phyloP scores from a whole-genome alignment of 75 land plant species.

The Pseudotsuga menziesii region DNA sequence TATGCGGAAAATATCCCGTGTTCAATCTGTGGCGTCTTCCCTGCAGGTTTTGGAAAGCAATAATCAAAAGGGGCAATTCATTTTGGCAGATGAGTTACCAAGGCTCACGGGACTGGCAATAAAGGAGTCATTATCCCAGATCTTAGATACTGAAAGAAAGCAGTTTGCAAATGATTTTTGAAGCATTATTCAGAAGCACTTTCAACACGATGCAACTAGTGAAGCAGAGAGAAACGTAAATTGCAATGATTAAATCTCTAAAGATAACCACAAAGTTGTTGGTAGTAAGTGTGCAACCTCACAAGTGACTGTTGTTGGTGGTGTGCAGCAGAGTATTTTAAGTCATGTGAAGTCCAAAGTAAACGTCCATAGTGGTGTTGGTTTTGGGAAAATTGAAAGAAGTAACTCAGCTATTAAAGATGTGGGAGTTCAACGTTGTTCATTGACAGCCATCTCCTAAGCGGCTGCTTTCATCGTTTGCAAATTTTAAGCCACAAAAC shows the following conservation, averaged over 20 bases:
- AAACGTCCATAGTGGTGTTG: not conserved
- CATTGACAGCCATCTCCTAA: too few relatives aligned
- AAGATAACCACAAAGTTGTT: not conserved
- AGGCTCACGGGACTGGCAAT: not conserved
- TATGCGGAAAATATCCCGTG: slow-evolving; percentile 52
- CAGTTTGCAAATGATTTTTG: not conserved
- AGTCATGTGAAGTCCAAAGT: not conserved
- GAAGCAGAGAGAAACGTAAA: not conserved
- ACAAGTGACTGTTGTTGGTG: not conserved
- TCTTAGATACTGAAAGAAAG: not conserved
- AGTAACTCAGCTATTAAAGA: not conserved
- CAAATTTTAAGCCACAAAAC: too few relatives aligned
- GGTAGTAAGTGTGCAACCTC: not conserved
- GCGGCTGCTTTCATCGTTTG: too few relatives aligned
- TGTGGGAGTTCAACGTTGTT: not conserved
- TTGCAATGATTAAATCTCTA: not conserved
- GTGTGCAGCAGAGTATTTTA: not conserved
- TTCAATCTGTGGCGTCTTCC: too few relatives aligned
- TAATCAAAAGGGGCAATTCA: too few relatives aligned
- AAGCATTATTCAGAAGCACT: not conserved
- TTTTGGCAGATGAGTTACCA: too few relatives aligned
- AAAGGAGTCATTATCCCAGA: not conserved
- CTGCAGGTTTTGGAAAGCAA: too few relatives aligned
- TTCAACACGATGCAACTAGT: not conserved
- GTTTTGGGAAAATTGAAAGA: not conserved